Percentiles rank a stretch among this genome's conserved stretches.
These are phyloP conservation scores for Prunus mume DNA, from an alignment of 306 rosid species.

Conservation along the genomic window DNA sequence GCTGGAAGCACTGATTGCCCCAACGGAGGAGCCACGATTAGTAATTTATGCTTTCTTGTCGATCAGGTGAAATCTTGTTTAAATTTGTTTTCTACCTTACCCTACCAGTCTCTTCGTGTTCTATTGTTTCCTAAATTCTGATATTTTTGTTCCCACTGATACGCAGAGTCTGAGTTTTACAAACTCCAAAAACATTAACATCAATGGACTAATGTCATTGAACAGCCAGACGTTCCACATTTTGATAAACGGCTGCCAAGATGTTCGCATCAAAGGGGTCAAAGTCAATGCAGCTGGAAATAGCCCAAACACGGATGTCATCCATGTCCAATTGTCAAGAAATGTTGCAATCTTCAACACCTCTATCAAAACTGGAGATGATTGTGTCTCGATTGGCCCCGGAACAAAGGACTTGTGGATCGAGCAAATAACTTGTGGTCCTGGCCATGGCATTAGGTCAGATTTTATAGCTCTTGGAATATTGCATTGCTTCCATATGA, in stretches of 20 bases:
- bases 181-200: constrained; percentile 17
- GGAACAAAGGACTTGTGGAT: constrained; percentile 29
- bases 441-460: constrained; percentile 27
- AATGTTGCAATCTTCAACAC: constrained; percentile 17
- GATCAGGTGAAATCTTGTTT: not conserved
- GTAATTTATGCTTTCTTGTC: not conserved
- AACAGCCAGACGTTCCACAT: constrained; percentile 35
- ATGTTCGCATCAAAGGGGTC: constrained; percentile 14
- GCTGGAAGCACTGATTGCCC: constrained; percentile 8
- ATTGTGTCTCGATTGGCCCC: constrained; percentile 28
- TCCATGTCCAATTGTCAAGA: constrained; percentile 16
- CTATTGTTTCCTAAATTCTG: no score
- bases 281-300: constrained; percentile 6
- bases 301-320: constrained; percentile 27
- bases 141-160: not conserved
- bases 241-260: constrained; percentile 17
- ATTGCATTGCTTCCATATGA: no score
- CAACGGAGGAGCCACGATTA: constrained; percentile 23
- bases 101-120: no score
- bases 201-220: constrained; percentile 5
- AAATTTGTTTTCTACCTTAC: not conserved
- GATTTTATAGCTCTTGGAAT: not conserved
- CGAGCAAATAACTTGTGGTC: constrained; percentile 22
- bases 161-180: constrained; percentile 20
- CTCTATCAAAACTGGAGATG: constrained; percentile 20